Percentiles rank a stretch among this genome's conserved stretches.
Conservation (phyloP, 1,284 basidiomycete genomes). For the Phellopilus nigrolimitatus region DNA sequence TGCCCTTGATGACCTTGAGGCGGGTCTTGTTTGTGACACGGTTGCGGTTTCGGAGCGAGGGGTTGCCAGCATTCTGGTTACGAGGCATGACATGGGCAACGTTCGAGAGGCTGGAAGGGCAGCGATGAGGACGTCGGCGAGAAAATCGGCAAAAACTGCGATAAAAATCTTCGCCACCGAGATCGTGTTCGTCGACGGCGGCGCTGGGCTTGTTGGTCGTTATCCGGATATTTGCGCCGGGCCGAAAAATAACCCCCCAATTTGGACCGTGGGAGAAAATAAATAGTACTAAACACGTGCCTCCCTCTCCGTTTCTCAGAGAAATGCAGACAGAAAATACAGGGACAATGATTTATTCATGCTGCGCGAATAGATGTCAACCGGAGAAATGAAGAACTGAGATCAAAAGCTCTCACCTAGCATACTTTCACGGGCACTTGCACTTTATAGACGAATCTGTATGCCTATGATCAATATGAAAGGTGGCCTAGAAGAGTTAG, state of each 20-base stretch:
- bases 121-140: slow-evolving; percentile 4
- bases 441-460: too few relatives aligned
- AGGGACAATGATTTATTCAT: not conserved
- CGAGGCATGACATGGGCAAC: slow-evolving; percentile 72
- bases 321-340: not conserved
- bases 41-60: slow-evolving; percentile 76
- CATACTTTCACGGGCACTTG: too few relatives aligned
- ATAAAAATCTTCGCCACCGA: slow-evolving; percentile 18
- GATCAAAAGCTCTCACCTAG: too few relatives aligned
- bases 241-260: slow-evolving; percentile 11
- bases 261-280: not conserved
- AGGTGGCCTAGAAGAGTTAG: too few relatives aligned
- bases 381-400: too few relatives aligned
- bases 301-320: not conserved
- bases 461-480: too few relatives aligned
- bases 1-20: slow-evolving; percentile 75
- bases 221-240: slow-evolving; percentile 7
- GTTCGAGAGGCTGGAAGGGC: not conserved
- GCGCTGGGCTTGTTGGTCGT: slow-evolving; percentile 11
- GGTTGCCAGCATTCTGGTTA: slow-evolving; percentile 65
- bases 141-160: slow-evolving; percentile 14
- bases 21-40: slow-evolving; percentile 89
- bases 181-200: slow-evolving; percentile 18
- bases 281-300: slow-evolving; percentile 10
- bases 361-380: too few relatives aligned